Conservation (phyloP, 768 basidiomycete species). For the Auricularia auricula-judae region DNA sequence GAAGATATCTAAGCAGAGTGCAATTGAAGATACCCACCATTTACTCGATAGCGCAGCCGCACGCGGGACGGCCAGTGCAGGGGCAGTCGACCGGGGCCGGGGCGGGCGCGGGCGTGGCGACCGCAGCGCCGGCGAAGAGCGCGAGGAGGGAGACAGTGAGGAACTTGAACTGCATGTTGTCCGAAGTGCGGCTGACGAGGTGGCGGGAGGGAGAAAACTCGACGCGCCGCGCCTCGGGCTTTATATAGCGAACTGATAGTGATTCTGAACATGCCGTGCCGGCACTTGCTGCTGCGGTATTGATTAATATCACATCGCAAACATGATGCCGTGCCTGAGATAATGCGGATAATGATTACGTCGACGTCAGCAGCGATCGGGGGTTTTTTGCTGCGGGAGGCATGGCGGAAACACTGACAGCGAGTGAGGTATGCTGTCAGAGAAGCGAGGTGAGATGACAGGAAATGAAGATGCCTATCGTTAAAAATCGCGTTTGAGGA, state of each 20-base stretch:
- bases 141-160: neutral
- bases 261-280: neutral
- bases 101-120: neutral
- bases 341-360: neutral
- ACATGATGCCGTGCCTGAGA: neutral
- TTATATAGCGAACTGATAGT: neutral
- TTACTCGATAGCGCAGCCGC: neutral
- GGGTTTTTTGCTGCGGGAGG: neutral
- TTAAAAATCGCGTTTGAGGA: too few relatives aligned
- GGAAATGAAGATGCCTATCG: too few relatives aligned
- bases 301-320: neutral
- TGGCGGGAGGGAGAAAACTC: neutral
- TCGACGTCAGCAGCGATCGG: neutral
- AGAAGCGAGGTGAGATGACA: too few relatives aligned
- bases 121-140: neutral
- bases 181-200: neutral
- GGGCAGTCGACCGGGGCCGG: neutral
- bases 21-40: too few relatives aligned
- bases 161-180: neutral
- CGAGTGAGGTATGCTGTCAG: too few relatives aligned
- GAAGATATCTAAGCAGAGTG: too few relatives aligned
- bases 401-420: too few relatives aligned
- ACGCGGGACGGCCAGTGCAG: neutral
- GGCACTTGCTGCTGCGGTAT: neutral
- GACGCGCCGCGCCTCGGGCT: neutral